A percentile compares a stretch with the other conserved stretches of the same genome.
These are phyloP conservation scores for Pseudogymnoascus sp. DNA, from an alignment of 2,329 filamentous ascomycete species.

Conservation along the genomic window DNA sequence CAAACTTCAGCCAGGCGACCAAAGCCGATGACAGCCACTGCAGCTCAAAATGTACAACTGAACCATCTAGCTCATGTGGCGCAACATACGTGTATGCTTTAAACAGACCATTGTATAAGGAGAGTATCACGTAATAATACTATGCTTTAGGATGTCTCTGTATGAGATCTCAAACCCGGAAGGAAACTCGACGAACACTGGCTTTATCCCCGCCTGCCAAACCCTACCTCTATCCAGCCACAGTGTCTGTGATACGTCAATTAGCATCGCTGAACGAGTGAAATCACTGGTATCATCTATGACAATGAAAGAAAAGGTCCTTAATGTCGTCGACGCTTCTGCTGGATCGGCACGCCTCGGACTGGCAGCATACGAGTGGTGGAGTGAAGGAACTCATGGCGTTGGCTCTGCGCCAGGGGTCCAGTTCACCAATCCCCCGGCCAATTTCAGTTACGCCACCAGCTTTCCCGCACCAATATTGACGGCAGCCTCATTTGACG, in stretches of 20 bases:
- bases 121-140: not conserved
- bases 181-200: not conserved
- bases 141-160: not conserved
- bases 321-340: constrained; percentile 8
- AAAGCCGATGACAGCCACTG: not conserved
- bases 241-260: not conserved
- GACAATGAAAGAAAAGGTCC: constrained; percentile 3
- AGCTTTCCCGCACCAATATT: constrained; percentile 58
- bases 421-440: constrained; percentile 42
- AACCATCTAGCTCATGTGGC: not conserved
- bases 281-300: constrained; percentile 13
- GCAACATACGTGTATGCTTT: not conserved
- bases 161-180: not conserved
- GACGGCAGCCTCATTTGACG: constrained; percentile 56
- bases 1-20: not conserved
- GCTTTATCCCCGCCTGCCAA: not conserved
- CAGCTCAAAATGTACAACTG: not conserved
- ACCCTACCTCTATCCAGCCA: not conserved
- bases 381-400: constrained; percentile 56
- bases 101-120: not conserved
- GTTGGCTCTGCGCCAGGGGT: constrained; percentile 47
- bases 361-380: constrained; percentile 26
- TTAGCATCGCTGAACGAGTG: constrained; percentile 11
- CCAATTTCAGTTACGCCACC: constrained; percentile 49
- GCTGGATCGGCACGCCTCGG: constrained; percentile 18